Conservation (phyloP, 2,329 filamentous ascomycete genomes). For the Alternaria triticina region DNA sequence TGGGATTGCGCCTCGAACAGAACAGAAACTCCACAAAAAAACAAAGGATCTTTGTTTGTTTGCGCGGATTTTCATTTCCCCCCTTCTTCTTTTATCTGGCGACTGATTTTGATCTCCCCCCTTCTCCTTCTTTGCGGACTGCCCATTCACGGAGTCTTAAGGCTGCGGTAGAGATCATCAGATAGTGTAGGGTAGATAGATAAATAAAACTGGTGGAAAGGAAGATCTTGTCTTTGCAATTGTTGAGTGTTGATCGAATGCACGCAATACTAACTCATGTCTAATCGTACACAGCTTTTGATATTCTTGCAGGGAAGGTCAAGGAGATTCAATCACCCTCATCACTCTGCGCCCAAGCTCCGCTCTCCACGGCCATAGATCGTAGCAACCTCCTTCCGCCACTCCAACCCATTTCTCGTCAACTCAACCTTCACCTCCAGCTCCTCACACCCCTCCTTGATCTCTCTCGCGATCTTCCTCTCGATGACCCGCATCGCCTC, state of each 20-base stretch:
- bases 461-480: neutral
- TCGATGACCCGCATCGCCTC: neutral
- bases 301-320: neutral
- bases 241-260: neutral
- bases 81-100: conserved; percentile 7
- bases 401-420: neutral
- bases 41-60: conserved; percentile 41
- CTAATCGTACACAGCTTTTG: neutral
- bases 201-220: conserved; percentile 11
- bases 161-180: conserved; percentile 44
- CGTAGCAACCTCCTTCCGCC: neutral
- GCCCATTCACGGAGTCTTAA: conserved; percentile 20
- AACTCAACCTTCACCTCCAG: neutral
- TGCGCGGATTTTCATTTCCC: conserved; percentile 19
- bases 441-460: neutral
- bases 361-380: neutral
- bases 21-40: conserved; percentile 45
- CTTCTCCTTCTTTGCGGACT: conserved; percentile 22
- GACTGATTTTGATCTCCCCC: conserved; percentile 45
- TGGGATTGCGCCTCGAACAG: conserved; percentile 27
- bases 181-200: conserved; percentile 38
- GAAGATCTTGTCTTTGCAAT: neutral
- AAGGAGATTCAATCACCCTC: neutral
- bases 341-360: neutral
- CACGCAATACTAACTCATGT: neutral